phyloP scores from a whole-genome alignment of 768 basidiomycete genomes.

The Agaricus blazei region DNA sequence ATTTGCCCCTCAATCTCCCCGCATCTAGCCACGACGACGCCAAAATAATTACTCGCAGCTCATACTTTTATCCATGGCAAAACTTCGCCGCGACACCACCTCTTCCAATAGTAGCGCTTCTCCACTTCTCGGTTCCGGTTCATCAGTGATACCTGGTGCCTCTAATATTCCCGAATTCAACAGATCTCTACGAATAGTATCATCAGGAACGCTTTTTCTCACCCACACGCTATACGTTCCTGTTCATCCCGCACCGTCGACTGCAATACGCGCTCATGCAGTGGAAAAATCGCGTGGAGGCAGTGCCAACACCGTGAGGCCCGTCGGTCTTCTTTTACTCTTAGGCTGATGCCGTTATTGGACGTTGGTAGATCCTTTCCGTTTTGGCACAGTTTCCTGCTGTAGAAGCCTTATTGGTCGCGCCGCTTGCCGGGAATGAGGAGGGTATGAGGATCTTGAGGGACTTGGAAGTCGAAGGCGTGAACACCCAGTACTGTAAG shows the following conservation, averaged over 20 bases:
- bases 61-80: constrained; percentile 30
- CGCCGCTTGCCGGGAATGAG: constrained; percentile 66
- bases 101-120: not conserved
- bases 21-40: not conserved
- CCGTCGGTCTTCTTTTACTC: not conserved
- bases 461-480: constrained; percentile 62
- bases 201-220: constrained; percentile 76
- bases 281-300: constrained; percentile 68
- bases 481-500: constrained; percentile 71
- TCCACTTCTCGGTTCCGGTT: not conserved
- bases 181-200: constrained; percentile 64
- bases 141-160: not conserved
- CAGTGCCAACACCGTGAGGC: constrained; percentile 52
- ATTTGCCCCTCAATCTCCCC: not conserved
- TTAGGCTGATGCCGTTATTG: not conserved
- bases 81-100: constrained; percentile 38
- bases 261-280: constrained; percentile 65
- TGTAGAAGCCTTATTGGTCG: constrained; percentile 66
- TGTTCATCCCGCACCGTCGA: constrained; percentile 50
- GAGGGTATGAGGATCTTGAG: constrained; percentile 60
- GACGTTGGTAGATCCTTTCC: constrained; percentile 46
- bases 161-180: constrained; percentile 18
- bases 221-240: constrained; percentile 67
- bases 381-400: constrained; percentile 66
- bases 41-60: not conserved